Conservation (phyloP, 2,329 filamentous ascomycete species). For the Talaromyces sp. region DNA sequence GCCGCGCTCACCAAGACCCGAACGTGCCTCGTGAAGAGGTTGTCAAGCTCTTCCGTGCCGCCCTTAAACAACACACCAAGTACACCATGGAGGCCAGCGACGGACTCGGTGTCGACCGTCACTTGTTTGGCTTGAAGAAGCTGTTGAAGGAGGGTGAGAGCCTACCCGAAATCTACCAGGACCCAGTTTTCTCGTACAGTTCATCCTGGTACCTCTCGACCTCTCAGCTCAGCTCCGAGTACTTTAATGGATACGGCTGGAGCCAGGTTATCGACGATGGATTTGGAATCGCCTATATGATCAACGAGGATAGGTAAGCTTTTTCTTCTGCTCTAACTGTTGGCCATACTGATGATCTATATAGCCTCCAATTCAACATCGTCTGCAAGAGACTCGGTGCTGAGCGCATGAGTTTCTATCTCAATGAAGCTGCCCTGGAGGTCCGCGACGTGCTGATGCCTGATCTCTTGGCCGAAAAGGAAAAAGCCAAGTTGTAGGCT, state of each 20-base stretch:
- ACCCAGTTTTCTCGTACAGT: slow-evolving; percentile 79
- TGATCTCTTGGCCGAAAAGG: slow-evolving; percentile 58
- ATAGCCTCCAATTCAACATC: slow-evolving; percentile 93
- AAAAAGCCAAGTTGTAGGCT: slow-evolving; percentile 79
- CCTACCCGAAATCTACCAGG: slow-evolving; percentile 74
- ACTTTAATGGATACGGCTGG: slow-evolving; percentile 99
- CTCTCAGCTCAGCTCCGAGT: slow-evolving; percentile 88
- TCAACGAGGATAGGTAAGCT: slow-evolving; percentile 87
- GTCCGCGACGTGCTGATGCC: slow-evolving; percentile 80
- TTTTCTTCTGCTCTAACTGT: not conserved
- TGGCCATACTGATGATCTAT: not conserved
- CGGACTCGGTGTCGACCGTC: slow-evolving; percentile 88
- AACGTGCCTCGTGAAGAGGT: slow-evolving; percentile 58
- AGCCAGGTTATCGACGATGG: slow-evolving; percentile 94
- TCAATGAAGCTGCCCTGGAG: slow-evolving; percentile 88
- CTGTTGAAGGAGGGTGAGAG: slow-evolving; percentile 74
- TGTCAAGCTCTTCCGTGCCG: slow-evolving; percentile 72
- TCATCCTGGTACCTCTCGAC: slow-evolving; percentile 84
- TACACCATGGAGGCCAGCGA: slow-evolving; percentile 88
- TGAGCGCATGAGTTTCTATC: slow-evolving; percentile 89
- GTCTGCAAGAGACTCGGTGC: slow-evolving; percentile 88
- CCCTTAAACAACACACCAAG: slow-evolving; percentile 74
- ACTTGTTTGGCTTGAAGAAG: slow-evolving; percentile 96
- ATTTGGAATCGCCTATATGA: slow-evolving; percentile 99
- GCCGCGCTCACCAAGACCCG: slow-evolving; percentile 73